Evolutionary conservation across 495 filamentous ascomycete genomes (phyloP), one percentile per base, ranked within the genome.

Genomic region (Ascodesmis nigricans): DNA sequence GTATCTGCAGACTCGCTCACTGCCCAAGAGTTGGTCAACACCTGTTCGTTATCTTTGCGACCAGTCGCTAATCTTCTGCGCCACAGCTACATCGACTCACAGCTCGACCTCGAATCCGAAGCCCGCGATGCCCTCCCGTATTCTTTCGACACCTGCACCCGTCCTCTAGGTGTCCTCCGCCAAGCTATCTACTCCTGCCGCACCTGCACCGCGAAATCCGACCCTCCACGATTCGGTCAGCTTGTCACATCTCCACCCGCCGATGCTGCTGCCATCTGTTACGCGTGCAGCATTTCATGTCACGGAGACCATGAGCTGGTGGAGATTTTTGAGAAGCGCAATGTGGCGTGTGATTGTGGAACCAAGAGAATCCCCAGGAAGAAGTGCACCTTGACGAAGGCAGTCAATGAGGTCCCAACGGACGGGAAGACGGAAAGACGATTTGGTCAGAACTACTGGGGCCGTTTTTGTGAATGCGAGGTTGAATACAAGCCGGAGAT

Each of bases 321-420:
- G 18, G 90, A 99, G 57, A 76, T 99, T 11, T 99, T 99, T 63
- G 70, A 66, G 53, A 92, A 91, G 59, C 71, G 90, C 41, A 72
- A 91, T 53, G 91, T 95, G 50, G 78, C 78, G 18, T 99, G 90
- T 57, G 90, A 99, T 52, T 99, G 90, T 49, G 90, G 90, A 8
- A 93, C 83, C 0, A 77, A 75, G 20, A 71, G 83, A 20, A 54
- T 92, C 21, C 69, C 75, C 1, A 48, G 27, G 10, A 15, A 20
- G 22, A 33, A 35, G 4, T 99, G 90, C 51, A 71, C 62, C 1
- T 57, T 99, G 22, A 73, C 83, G 33, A 63, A 75, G 43, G 74
- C 90, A 37, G 61, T 67, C n/a, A n/a, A n/a, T 6, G 60, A 59
- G 42, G 84, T 52, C 47, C 79, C 73, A 0, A 73, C 91, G 47